phyloP scores from a whole-genome alignment of 2,329 filamentous ascomycete genomes.

The Catunica adiposa region DNA sequence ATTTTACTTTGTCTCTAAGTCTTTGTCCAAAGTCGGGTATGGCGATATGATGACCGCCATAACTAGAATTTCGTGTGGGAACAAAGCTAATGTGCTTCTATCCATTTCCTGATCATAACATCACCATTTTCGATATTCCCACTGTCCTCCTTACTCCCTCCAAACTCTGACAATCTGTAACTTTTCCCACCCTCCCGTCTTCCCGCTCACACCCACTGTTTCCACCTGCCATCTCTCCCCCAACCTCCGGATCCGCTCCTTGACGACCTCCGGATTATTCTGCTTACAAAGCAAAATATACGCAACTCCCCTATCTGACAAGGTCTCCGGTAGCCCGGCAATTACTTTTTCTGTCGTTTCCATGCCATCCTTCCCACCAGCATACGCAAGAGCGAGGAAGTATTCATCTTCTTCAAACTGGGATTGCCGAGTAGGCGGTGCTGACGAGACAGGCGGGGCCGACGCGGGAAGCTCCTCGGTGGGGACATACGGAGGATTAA shows the following conservation, averaged over 20 bases:
- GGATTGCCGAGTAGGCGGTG: slow-evolving; percentile 21
- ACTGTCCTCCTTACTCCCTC: slow-evolving; percentile 32
- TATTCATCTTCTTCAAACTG: slow-evolving; percentile 67
- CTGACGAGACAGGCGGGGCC: slow-evolving; percentile 21
- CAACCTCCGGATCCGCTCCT: slow-evolving; percentile 39
- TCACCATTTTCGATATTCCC: background rate
- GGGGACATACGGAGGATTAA: slow-evolving; percentile 95
- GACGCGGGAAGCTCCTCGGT: slow-evolving; percentile 52
- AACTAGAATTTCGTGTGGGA: too few relatives aligned
- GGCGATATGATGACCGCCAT: too few relatives aligned
- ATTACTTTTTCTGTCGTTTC: slow-evolving; percentile 74
- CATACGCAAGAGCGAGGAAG: slow-evolving; percentile 71
- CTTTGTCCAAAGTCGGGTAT: background rate
- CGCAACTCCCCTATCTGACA: slow-evolving; percentile 57
- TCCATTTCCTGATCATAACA: background rate
- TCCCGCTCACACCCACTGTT: slow-evolving; percentile 67
- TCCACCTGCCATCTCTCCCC: slow-evolving; percentile 50
- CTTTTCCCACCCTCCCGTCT: slow-evolving; percentile 86
- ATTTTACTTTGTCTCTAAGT: background rate
- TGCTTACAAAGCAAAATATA: slow-evolving; percentile 83
- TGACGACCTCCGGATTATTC: slow-evolving; percentile 68
- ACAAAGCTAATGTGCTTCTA: background rate
- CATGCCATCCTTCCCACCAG: slow-evolving; percentile 82
- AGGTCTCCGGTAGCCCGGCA: slow-evolving; percentile 44
- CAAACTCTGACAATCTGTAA: slow-evolving; percentile 78